Percentiles rank a stretch among this genome's conserved stretches.
These are phyloP conservation scores for Larix sibirica DNA, from an alignment of 83 land plant genomes.

Conservation along the genomic window DNA sequence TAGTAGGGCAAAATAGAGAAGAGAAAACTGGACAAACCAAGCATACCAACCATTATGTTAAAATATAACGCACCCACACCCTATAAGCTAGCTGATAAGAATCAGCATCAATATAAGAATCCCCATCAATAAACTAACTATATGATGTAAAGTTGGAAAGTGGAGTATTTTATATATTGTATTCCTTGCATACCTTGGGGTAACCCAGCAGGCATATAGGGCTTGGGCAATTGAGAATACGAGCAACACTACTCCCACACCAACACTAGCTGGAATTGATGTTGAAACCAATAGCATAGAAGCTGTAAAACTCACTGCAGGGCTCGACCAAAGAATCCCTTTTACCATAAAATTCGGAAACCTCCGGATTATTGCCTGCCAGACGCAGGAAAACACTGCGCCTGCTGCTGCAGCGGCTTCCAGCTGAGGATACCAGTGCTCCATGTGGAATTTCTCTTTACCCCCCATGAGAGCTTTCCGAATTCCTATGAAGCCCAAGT, in stretches of 20 bases:
- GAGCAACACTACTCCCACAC: slow-evolving; percentile 24
- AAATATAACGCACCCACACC: background rate
- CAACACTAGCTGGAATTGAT: slow-evolving; percentile 26
- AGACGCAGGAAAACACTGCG: slow-evolving; percentile 31
- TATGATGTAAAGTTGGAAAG: background rate
- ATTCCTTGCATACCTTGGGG: slow-evolving; percentile 15
- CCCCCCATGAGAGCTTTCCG: background rate
- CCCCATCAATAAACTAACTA: background rate
- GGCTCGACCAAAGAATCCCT: slow-evolving; percentile 41
- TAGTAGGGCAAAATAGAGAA: too few relatives aligned
- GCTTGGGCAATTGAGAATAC: slow-evolving; percentile 30
- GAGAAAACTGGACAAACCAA: too few relatives aligned
- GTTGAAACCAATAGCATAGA: slow-evolving; percentile 34
- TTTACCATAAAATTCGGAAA: slow-evolving; percentile 34
- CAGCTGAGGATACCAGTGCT: slow-evolving; percentile 60
- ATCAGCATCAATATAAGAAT: background rate
- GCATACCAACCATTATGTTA: background rate
- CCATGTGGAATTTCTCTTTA: slow-evolving; percentile 19
- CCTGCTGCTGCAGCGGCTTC: slow-evolving; percentile 40
- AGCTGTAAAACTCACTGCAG: slow-evolving; percentile 29
- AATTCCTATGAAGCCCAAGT: background rate
- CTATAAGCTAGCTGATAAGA: background rate
- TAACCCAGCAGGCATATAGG: slow-evolving; percentile 64
- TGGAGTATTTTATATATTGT: background rate
- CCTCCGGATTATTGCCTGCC: slow-evolving; percentile 32